Evolutionary conservation across 768 basidiomycete species (phyloP).

Genomic region (Mycena haematopus): DNA sequence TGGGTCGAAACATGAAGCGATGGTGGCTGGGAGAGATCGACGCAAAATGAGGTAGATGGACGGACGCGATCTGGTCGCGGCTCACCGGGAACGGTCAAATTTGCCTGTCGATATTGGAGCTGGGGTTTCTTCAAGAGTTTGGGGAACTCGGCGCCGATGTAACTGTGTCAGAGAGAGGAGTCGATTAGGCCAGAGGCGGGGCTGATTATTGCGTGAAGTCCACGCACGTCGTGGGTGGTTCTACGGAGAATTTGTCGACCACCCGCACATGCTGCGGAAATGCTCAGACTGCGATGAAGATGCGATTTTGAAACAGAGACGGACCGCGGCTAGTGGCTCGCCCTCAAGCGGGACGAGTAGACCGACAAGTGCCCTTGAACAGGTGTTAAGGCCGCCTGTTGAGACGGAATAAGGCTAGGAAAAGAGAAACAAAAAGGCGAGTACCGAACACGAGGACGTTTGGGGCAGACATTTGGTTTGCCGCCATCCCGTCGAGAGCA

Average conservation of each 20-base stretch:
- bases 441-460: conserved; percentile 80
- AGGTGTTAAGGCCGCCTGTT: conserved; percentile 83
- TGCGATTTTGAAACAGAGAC: conserved; percentile 33
- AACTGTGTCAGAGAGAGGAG: conserved; percentile 50
- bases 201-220: conserved; percentile 31
- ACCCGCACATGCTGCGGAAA: conserved; percentile 65
- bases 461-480: conserved; percentile 41
- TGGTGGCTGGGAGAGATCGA: conserved; percentile 56
- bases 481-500: not conserved
- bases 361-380: conserved; percentile 72
- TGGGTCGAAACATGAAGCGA: conserved; percentile 74
- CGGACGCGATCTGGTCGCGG: conserved; percentile 17
- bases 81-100: conserved; percentile 76
- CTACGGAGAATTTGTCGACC: conserved; percentile 76
- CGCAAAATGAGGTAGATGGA: conserved; percentile 10
- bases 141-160: conserved; percentile 79
- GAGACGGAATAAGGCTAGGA: conserved; percentile 16
- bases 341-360: conserved; percentile 72
- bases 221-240: conserved; percentile 75
- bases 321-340: conserved; percentile 74
- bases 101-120: conserved; percentile 84
- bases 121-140: conserved; percentile 67
- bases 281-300: conserved; percentile 24
- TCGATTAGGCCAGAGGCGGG: conserved; percentile 12
- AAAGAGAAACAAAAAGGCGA: conserved; percentile 6